Conservation (phyloP, 805 yeast genomes). For the Lachancea quebecensis region DNA sequence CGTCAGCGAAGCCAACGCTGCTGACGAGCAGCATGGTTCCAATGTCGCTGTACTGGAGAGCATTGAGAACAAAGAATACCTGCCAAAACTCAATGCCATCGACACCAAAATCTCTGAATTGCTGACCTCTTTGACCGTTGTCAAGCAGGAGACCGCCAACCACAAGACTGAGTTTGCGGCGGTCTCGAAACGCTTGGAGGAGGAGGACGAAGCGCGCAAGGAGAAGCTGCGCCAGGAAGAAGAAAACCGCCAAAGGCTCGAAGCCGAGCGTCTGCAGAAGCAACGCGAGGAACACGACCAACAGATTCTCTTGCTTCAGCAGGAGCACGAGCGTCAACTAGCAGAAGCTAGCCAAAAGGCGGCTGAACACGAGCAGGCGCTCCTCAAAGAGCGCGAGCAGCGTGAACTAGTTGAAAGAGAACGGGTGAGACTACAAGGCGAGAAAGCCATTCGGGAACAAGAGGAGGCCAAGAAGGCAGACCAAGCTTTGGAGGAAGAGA, state of each 20-base stretch:
- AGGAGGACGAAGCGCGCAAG: slow-evolving; percentile 24
- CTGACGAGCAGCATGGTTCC: slow-evolving; percentile 13
- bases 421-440: slow-evolving; percentile 10
- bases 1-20: slow-evolving; percentile 15
- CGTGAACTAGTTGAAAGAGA: slow-evolving; percentile 11
- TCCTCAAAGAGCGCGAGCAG: slow-evolving; percentile 12
- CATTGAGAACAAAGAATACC: slow-evolving; percentile 19
- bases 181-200: slow-evolving; percentile 25
- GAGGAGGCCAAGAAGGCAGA: slow-evolving; percentile 9
- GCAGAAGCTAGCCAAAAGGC: slow-evolving; percentile 9
- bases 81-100: slow-evolving; percentile 21
- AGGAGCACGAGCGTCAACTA: slow-evolving; percentile 16
- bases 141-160: slow-evolving; percentile 27
- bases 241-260: slow-evolving; percentile 21
- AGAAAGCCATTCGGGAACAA: slow-evolving; percentile 12
- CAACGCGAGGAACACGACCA: slow-evolving; percentile 26
- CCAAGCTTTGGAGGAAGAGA: slow-evolving; percentile 7
- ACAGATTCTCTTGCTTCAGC: slow-evolving; percentile 16
- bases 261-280: slow-evolving; percentile 18
- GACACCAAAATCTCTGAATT: slow-evolving; percentile 18
- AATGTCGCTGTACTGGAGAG: slow-evolving; percentile 15
- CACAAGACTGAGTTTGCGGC: slow-evolving; percentile 22
- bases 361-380: slow-evolving; percentile 4
- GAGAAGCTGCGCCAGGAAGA: slow-evolving; percentile 21
- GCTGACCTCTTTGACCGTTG: slow-evolving; percentile 17